These are phyloP conservation scores for Rhynchospora breviuscula DNA, from an alignment of 176 grass and related monocot genomes.

Conservation along the genomic window DNA sequence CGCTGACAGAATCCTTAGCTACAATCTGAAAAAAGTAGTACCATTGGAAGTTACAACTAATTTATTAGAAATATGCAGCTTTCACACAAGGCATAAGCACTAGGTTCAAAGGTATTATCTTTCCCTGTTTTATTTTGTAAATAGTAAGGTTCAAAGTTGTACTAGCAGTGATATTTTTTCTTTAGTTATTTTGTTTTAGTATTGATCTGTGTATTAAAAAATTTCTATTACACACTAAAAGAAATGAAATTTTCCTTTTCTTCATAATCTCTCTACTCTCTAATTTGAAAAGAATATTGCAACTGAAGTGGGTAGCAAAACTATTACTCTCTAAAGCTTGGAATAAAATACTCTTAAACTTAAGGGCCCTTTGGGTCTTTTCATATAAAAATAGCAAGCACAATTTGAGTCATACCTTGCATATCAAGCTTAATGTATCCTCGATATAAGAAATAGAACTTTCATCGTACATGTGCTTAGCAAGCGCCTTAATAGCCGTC, in stretches of 20 bases:
- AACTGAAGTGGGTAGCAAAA: neutral
- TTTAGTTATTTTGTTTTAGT: neutral
- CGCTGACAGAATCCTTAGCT: slow-evolving; percentile 45
- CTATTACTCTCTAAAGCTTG: neutral
- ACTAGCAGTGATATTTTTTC: neutral
- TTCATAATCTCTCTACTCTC: neutral
- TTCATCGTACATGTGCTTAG: slow-evolving; percentile 72
- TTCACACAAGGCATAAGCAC: neutral
- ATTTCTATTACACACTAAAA: neutral
- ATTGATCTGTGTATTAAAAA: neutral
- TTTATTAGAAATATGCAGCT: neutral
- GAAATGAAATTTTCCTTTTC: neutral
- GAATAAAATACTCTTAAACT: neutral
- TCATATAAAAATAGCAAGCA: neutral
- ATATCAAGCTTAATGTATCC: slow-evolving; percentile 64
- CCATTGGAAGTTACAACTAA: neutral
- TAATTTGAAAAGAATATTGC: neutral
- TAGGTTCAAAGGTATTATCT: neutral
- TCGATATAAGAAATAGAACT: slow-evolving; percentile 48
- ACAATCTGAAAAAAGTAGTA: slow-evolving; percentile 44
- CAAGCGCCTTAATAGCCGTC: slow-evolving; percentile 62
- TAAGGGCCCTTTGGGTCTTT: neutral
- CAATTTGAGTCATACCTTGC: slow-evolving; percentile 40
- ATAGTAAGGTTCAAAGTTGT: neutral
- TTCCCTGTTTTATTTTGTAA: neutral